A percentile compares a stretch with the other conserved stretches of the same genome.
phyloP scores from a whole-genome alignment of 768 basidiomycete species.

The Amanita polypyramis region DNA sequence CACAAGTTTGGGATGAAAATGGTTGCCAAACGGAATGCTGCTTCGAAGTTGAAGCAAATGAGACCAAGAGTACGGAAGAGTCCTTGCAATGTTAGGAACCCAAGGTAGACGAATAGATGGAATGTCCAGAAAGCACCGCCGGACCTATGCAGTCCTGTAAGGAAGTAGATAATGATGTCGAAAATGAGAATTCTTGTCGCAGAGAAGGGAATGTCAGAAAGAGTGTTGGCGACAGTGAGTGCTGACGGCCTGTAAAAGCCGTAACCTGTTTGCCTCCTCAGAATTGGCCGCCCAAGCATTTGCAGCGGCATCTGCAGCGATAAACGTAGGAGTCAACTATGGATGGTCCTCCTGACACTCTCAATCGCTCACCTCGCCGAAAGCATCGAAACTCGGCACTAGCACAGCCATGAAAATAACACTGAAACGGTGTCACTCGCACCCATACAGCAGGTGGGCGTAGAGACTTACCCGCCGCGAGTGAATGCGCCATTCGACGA shows the following conservation, averaged over 20 bases:
- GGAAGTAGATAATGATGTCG: conserved; percentile 62
- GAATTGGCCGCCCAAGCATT: conserved; percentile 73
- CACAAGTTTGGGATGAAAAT: conserved; percentile 72
- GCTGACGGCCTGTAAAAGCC: conserved; percentile 61
- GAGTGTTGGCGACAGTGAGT: conserved; percentile 52
- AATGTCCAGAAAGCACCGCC: conserved; percentile 41
- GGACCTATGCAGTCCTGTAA: conserved; percentile 38
- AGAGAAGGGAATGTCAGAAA: conserved; percentile 64
- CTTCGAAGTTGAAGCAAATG: conserved; percentile 34
- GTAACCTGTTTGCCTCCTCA: conserved; percentile 57
- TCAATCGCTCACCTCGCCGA: conserved; percentile 43
- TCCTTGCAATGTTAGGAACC: conserved; percentile 67
- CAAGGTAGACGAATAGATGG: conserved; percentile 54
- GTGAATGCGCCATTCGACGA: conserved; percentile 81
- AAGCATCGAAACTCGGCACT: conserved; percentile 60
- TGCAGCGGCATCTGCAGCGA: conserved; percentile 56
- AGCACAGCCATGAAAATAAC: conserved; percentile 67
- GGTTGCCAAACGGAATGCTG: conserved; percentile 39
- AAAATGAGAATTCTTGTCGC: conserved; percentile 47
- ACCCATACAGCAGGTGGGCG: not conserved
- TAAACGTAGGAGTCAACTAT: not conserved
- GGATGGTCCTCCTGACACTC: not conserved
- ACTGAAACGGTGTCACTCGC: conserved; percentile 15
- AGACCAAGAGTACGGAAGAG: conserved; percentile 74
- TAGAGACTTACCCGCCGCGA: conserved; percentile 43